phyloP scores from a whole-genome alignment of 768 basidiomycete species.

The Lactifluus pinguis region DNA sequence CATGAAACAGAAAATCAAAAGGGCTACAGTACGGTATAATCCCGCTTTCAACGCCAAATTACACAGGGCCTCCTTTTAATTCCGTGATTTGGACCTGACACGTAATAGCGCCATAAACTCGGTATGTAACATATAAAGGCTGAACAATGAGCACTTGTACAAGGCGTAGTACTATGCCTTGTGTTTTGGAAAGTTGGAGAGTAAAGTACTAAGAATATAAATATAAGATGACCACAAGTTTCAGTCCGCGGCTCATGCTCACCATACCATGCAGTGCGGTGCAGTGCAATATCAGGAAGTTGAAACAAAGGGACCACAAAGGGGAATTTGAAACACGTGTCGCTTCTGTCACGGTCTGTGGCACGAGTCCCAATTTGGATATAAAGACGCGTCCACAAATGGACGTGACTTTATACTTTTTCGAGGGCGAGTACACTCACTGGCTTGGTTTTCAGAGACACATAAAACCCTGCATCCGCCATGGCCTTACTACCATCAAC shows the following conservation, averaged over 20 bases:
- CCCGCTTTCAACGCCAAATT: too few species aligned
- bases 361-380: not conserved
- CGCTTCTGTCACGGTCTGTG: not conserved
- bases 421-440: not conserved
- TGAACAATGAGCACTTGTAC: not conserved
- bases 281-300: too few species aligned
- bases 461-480: constrained; percentile 1
- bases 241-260: not conserved
- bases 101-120: not conserved
- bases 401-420: constrained; percentile 13
- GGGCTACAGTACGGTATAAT: too few species aligned
- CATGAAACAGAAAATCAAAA: too few species aligned
- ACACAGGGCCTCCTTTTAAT: too few species aligned
- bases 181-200: not conserved
- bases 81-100: not conserved
- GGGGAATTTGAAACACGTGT: too few species aligned
- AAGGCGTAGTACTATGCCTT: not conserved
- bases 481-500: not conserved
- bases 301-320: too few species aligned
- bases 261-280: too few species aligned
- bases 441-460: not conserved
- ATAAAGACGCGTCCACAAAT: constrained; percentile 7
- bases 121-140: not conserved
- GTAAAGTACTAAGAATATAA: not conserved
- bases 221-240: not conserved